phyloP scores from a whole-genome alignment of 2,329 filamentous ascomycete species.

The Cadophora sp. region DNA sequence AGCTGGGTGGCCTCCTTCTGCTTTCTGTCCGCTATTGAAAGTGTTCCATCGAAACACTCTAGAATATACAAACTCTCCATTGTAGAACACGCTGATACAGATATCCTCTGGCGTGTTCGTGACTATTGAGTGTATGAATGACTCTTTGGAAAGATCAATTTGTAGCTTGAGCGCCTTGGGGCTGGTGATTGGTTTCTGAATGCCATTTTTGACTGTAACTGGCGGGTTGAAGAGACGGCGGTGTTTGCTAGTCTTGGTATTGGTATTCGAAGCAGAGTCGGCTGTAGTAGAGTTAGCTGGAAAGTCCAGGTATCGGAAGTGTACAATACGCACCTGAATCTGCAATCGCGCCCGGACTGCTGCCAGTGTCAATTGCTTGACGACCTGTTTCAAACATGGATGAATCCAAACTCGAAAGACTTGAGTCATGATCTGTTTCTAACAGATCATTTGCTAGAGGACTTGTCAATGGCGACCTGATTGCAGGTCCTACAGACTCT shows the following conservation, averaged over 20 bases:
- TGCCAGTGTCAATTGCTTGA: not conserved
- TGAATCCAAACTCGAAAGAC: conserved; percentile 6
- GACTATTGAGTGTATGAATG: conserved; percentile 21
- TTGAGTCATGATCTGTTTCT: conserved; percentile 5
- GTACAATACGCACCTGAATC: not conserved
- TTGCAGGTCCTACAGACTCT: not conserved
- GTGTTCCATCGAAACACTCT: conserved; percentile 21
- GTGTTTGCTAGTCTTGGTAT: not conserved
- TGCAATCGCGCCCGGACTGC: not conserved
- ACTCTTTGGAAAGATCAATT: conserved; percentile 20
- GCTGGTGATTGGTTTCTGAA: conserved; percentile 15
- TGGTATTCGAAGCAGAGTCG: not conserved
- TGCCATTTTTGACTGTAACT: not conserved
- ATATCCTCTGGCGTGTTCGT: conserved; percentile 18
- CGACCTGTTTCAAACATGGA: conserved; percentile 4
- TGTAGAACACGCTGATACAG: conserved; percentile 27
- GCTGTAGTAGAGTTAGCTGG: not conserved
- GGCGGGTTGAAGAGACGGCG: not conserved
- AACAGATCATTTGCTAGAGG: not conserved
- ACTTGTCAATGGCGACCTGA: not conserved
- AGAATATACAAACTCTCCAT: conserved; percentile 27
- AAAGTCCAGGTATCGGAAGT: not conserved
- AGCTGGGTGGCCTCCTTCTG: conserved; percentile 18
- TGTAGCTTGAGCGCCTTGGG: conserved; percentile 25
- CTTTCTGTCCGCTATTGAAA: conserved; percentile 7